Evolutionary conservation across 176 grass and related monocot genomes (phyloP).

Genomic region (Rhynchospora breviuscula): DNA sequence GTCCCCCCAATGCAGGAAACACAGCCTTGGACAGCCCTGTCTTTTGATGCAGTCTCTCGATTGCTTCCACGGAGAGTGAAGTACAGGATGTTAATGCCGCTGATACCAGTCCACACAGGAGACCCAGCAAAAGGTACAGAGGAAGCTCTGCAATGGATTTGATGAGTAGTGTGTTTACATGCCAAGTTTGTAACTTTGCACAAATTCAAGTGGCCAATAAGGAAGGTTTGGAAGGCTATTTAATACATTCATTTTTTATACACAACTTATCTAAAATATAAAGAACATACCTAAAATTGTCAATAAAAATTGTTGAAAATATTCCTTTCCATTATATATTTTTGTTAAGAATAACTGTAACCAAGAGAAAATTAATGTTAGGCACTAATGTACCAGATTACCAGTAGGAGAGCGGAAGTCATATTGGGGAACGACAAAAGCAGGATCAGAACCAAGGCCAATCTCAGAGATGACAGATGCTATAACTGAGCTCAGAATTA

Average conservation of each 20-base stretch:
- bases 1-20: constrained; percentile 67
- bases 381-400: constrained; percentile 22
- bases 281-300: too few relatives aligned
- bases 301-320: too few relatives aligned
- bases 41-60: constrained; percentile 49
- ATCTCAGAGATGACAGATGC: constrained; percentile 86
- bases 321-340: background rate
- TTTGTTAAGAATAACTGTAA: constrained; percentile 30
- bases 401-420: constrained; percentile 93
- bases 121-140: constrained; percentile 83
- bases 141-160: constrained; percentile 79
- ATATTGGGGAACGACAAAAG: constrained; percentile 84
- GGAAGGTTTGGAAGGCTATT: too few relatives aligned
- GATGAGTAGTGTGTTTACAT: too few relatives aligned
- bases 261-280: too few relatives aligned
- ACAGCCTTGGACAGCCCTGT: constrained; percentile 54
- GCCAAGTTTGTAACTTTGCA: too few relatives aligned
- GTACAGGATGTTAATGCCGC: constrained; percentile 63
- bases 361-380: background rate
- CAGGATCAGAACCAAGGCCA: constrained; percentile 76
- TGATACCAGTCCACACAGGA: constrained; percentile 81
- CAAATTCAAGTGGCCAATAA: too few relatives aligned
- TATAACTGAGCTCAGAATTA: constrained; percentile 95
- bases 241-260: constrained; percentile 33
- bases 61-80: constrained; percentile 45